phyloP scores from a whole-genome alignment of 768 basidiomycete genomes.

The Hygrocybe punicea region DNA sequence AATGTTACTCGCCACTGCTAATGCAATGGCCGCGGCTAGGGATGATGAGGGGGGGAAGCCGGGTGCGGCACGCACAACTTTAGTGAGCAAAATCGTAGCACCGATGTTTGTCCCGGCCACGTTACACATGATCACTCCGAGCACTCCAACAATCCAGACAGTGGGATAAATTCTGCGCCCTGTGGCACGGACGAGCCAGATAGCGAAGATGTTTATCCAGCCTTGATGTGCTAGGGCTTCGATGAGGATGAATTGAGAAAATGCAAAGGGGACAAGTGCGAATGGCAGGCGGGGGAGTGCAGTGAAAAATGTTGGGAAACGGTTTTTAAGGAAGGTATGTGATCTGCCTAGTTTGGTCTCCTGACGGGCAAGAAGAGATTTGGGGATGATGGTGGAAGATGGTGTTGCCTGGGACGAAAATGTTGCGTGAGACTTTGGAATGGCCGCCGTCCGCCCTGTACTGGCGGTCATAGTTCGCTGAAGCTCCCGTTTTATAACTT shows the following conservation, averaged over 20 bases:
- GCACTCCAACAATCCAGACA: constrained; percentile 57
- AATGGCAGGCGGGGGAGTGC: constrained; percentile 71
- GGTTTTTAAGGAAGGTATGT: constrained; percentile 23
- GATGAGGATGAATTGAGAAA: constrained; percentile 92
- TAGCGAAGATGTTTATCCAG: constrained; percentile 83
- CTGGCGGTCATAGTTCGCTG: not conserved
- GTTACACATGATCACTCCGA: constrained; percentile 65
- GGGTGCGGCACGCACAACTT: constrained; percentile 58
- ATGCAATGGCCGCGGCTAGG: constrained; percentile 61
- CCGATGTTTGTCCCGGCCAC: constrained; percentile 80
- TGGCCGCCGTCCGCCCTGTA: not conserved
- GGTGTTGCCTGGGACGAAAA: not conserved
- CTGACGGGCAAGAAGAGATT: not conserved
- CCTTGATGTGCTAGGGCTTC: constrained; percentile 77
- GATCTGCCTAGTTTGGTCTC: not conserved
- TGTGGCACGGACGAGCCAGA: constrained; percentile 48
- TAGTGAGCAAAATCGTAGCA: constrained; percentile 83
- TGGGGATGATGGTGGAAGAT: not conserved
- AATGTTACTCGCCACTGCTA: constrained; percentile 85
- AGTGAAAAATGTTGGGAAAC: constrained; percentile 70
- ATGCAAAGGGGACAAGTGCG: constrained; percentile 83
- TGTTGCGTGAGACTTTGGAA: not conserved
- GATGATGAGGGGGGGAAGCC: constrained; percentile 31
- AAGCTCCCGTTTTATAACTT: not conserved
- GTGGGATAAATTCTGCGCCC: constrained; percentile 32